Conservation (phyloP, 805 yeast species). For the Yamadazyma phyllophila region DNA sequence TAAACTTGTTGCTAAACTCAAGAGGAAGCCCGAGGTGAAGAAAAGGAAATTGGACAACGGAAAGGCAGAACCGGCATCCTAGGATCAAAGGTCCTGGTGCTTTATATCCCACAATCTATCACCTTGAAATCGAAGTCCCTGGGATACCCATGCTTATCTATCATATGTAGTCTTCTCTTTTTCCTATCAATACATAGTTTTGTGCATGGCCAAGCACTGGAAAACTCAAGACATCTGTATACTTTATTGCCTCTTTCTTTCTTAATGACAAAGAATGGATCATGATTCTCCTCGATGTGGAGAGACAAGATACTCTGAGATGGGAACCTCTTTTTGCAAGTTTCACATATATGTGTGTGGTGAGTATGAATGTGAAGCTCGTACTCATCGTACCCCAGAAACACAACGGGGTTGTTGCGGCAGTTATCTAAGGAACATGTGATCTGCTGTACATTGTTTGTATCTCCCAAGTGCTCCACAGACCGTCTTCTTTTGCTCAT, state of each 20-base stretch:
- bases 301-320: constrained; percentile 39
- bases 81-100: no score
- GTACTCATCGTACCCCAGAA: constrained; percentile 16
- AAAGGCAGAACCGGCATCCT: constrained; percentile 1
- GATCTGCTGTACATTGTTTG: background rate
- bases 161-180: constrained; percentile 47
- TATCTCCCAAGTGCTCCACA: background rate
- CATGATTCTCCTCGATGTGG: constrained; percentile 54
- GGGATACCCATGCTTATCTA: constrained; percentile 52
- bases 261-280: constrained; percentile 41
- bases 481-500: constrained; percentile 7
- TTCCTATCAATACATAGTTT: constrained; percentile 35
- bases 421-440: background rate
- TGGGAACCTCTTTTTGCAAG: constrained; percentile 44
- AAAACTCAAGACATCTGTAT: constrained; percentile 39
- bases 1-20: constrained; percentile 54
- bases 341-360: constrained; percentile 34
- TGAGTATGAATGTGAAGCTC: constrained; percentile 22
- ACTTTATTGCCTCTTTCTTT: constrained; percentile 39
- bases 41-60: constrained; percentile 29
- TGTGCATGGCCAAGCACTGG: constrained; percentile 28
- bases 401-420: background rate
- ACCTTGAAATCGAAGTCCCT: constrained; percentile 28
- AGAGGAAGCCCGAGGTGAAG: constrained; percentile 57
- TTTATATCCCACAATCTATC: constrained; percentile 25